Evolutionary conservation across 169 alveolate species (phyloP).

Genomic region (Plasmodium vinckei): DNA sequence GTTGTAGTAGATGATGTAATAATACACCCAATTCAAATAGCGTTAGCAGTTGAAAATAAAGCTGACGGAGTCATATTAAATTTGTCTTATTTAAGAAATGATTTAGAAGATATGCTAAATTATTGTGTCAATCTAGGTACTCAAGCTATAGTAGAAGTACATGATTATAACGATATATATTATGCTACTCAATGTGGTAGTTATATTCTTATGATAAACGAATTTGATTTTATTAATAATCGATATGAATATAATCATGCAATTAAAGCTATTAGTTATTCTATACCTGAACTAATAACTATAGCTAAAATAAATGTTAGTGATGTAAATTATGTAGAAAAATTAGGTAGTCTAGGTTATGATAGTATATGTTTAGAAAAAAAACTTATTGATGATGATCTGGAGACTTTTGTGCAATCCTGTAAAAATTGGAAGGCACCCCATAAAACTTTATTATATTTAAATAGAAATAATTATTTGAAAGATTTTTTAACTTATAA

Average conservation of each 20-base stretch:
- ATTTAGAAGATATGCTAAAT: constrained; percentile 78
- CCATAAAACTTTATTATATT: constrained; percentile 53
- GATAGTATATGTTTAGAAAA: constrained; percentile 85
- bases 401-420: constrained; percentile 76
- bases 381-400: constrained; percentile 76
- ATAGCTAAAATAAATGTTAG: constrained; percentile 82
- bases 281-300: constrained; percentile 80
- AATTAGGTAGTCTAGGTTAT: constrained; percentile 84
- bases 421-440: constrained; percentile 84
- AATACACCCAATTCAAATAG: constrained; percentile 85
- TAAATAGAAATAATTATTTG: constrained; percentile 70
- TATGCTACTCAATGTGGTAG: constrained; percentile 80
- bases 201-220: constrained; percentile 79
- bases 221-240: constrained; percentile 83
- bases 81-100: constrained; percentile 79
- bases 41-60: constrained; percentile 85
- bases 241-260: constrained; percentile 81
- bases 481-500: constrained; percentile 49
- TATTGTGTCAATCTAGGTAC: constrained; percentile 83
- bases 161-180: constrained; percentile 81
- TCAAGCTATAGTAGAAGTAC: constrained; percentile 87
- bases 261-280: constrained; percentile 79
- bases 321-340: constrained; percentile 77
- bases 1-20: constrained; percentile 85
- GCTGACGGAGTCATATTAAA: constrained; percentile 88